Percentiles rank a stretch among this genome's conserved stretches.
Evolutionary conservation across 768 basidiomycete genomes (phyloP).

Genomic region (Pulveroboletus sp.): DNA sequence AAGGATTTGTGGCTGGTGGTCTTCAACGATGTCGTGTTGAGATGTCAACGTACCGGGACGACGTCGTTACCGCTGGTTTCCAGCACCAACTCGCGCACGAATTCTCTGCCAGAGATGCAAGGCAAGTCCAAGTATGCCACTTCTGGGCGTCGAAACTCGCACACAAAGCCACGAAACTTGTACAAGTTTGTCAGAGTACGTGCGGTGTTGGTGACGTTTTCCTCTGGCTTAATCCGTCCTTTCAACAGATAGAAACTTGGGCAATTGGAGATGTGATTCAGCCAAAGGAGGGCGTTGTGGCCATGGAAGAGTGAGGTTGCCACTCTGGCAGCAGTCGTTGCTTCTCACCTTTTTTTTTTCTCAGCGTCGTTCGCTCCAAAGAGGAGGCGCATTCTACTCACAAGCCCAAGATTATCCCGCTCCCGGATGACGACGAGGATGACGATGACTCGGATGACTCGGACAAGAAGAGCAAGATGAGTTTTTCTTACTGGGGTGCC

Average conservation of each 20-base stretch:
- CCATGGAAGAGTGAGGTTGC: conserved; percentile 83
- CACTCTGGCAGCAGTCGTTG: background rate
- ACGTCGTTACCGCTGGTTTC: conserved; percentile 80
- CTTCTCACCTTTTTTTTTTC: conserved; percentile 4
- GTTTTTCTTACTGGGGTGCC: conserved; percentile 91
- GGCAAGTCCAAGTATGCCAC: conserved; percentile 85
- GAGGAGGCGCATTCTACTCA: conserved; percentile 54
- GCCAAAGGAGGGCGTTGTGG: conserved; percentile 75
- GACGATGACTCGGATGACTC: conserved; percentile 78
- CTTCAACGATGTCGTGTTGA: conserved; percentile 93
- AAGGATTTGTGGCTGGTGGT: conserved; percentile 93
- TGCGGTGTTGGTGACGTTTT: conserved; percentile 4
- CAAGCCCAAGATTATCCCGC: conserved; percentile 65
- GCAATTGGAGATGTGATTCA: conserved; percentile 74
- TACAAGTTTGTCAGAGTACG: conserved; percentile 90
- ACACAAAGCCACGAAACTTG: conserved; percentile 84
- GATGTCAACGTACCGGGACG: conserved; percentile 87
- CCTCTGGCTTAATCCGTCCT: conserved; percentile 3
- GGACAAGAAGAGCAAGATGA: conserved; percentile 90
- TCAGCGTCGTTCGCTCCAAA: conserved; percentile 70
- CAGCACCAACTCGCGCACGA: conserved; percentile 63
- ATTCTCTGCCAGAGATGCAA: conserved; percentile 79
- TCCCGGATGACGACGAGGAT: conserved; percentile 61
- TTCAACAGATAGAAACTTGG: conserved; percentile 83
- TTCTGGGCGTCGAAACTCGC: conserved; percentile 69